Conservation (phyloP, 2,329 filamentous ascomycete species). For the Paecilomyces formosus region DNA sequence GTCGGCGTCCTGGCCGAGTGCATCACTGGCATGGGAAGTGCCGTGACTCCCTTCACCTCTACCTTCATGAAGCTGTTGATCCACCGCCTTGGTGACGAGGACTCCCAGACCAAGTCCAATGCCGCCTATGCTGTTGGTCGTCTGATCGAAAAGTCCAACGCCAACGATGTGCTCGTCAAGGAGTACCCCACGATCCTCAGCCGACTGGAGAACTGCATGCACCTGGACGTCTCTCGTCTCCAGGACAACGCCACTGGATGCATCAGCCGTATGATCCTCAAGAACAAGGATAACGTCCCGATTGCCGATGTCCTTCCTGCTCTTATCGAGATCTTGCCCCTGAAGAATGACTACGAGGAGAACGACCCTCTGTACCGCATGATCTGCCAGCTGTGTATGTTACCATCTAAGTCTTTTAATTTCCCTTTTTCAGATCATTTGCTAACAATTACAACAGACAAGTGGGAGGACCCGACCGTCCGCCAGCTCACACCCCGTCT, state of each 20-base stretch:
- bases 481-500: conserved; percentile 39
- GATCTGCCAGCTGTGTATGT: conserved; percentile 77
- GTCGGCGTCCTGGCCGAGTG: conserved; percentile 91
- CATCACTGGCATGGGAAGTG: conserved; percentile 71
- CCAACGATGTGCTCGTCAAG: conserved; percentile 64
- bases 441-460: conserved; percentile 25
- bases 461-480: conserved; percentile 40
- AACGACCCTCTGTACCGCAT: conserved; percentile 90
- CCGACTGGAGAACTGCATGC: conserved; percentile 79
- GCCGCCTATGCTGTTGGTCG: conserved; percentile 86
- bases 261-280: conserved; percentile 83
- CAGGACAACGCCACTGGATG: conserved; percentile 92
- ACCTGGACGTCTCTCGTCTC: conserved; percentile 68
- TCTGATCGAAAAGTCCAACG: conserved; percentile 71
- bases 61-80: conserved; percentile 71
- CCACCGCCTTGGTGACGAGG: conserved; percentile 81
- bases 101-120: conserved; percentile 89
- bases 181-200: conserved; percentile 69
- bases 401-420: neutral
- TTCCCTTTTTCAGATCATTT: neutral
- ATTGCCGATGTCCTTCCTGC: conserved; percentile 74
- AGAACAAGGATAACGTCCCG: conserved; percentile 75
- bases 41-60: conserved; percentile 74
- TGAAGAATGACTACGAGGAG: conserved; percentile 93
- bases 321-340: conserved; percentile 69